Evolutionary conservation across 1,139 yeast species (phyloP), one percentile per base, ranked within the genome.

Genomic region (Sugiyamaella neomexicana): DNA sequence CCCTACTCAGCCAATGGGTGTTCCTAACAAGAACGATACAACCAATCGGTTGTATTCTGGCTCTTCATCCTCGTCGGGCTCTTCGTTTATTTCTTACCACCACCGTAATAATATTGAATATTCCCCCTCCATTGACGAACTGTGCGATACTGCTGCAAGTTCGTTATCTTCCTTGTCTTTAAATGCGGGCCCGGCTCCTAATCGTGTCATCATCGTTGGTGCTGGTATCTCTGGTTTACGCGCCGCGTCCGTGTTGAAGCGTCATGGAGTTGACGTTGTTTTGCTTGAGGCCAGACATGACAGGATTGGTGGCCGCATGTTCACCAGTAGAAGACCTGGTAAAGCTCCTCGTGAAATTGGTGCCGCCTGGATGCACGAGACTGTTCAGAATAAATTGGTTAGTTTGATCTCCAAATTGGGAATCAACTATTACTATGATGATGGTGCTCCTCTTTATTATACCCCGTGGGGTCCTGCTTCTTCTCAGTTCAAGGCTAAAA

Each of bases 311-410:
- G 88, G 87, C 1, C 67, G 88, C 55, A 65, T 82, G 39, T 65
- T 70, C 31, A 79, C 84, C 2, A 65, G 65, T 41, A 57, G 60
- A 23, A 52, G 65, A 16, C 64, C 63, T 5, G 61, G 65, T 13
- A 72, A 72, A 8, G 56, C 64, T 2, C 65, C 67, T 10, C 53
- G 63, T 31, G 63, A 60, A 50, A 56, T 60, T 23, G 63, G 96
- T 0, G 95, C 93, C 1, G 80, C 89, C 10, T 88, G 96, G 95
- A 87, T 85, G 64, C 96, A 88, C 65, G 95, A 88, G 64, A 81
- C 89, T 0, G 72, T 87, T 54, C 77, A 80, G 46, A 88, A 88
- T 65, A 74, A 75, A 5, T 75, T 85, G 5, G 87, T 83, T 62
- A 82, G 83, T 60, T 86, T 85, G 63, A 79, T 79, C 49, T 66